Conservation (phyloP, 163 green algal genomes). For the Trebouxia gelatinosa region DNA sequence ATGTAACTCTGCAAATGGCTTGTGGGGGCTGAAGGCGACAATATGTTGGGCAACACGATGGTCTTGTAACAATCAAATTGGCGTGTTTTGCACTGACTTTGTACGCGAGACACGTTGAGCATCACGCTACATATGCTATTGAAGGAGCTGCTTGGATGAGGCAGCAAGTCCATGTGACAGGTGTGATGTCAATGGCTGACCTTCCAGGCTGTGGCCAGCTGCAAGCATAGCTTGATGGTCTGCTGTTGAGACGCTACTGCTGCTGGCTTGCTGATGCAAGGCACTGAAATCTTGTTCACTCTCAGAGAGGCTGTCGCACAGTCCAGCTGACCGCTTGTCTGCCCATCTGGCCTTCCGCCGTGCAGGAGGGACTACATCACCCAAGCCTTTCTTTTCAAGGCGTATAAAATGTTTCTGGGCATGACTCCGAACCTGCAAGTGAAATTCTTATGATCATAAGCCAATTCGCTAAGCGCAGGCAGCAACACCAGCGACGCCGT, state of each 20-base stretch:
- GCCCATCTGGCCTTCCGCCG: slow-evolving; percentile 56
- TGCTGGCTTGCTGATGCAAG: background rate
- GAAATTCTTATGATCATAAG: background rate
- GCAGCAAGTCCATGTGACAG: too few relatives aligned
- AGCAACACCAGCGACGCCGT: background rate
- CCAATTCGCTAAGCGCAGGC: background rate
- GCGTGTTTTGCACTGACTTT: background rate
- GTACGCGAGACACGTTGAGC: background rate
- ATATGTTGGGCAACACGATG: background rate
- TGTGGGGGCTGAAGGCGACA: background rate
- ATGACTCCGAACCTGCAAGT: slow-evolving; percentile 68
- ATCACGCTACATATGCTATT: background rate
- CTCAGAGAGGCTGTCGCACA: background rate
- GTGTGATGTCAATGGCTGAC: too few relatives aligned
- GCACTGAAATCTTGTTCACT: slow-evolving; percentile 13
- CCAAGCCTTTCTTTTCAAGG: slow-evolving; percentile 69
- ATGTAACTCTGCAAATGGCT: background rate
- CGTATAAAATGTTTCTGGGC: slow-evolving; percentile 86
- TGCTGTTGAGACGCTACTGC: slow-evolving; percentile 7
- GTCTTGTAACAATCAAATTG: background rate
- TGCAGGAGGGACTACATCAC: slow-evolving; percentile 65
- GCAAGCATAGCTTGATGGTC: background rate
- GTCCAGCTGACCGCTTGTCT: background rate
- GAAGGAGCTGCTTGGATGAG: too few relatives aligned
- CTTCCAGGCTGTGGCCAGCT: background rate